These are phyloP conservation scores for Candida sp. DNA, from an alignment of 1,139 yeast genomes.

Conservation along the genomic window DNA sequence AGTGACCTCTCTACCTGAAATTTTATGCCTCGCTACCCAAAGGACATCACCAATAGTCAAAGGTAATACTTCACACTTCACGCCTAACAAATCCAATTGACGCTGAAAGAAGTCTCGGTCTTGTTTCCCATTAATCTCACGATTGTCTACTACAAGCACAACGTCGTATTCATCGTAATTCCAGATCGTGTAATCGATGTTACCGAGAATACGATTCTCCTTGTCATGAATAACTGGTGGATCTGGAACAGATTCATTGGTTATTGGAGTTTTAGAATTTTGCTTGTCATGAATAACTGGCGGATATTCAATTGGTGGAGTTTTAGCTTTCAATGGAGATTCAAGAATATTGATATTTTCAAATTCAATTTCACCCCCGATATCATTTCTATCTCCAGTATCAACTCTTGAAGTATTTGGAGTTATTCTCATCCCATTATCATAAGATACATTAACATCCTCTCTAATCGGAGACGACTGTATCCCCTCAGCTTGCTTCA, in stretches of 20 bases:
- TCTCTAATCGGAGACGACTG: constrained; percentile 21
- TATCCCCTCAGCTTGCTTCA: constrained; percentile 46
- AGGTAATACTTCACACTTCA: constrained; percentile 52
- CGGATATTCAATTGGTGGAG: background rate
- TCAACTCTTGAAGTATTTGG: constrained; percentile 14
- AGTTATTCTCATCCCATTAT: constrained; percentile 29
- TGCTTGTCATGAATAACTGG: constrained; percentile 19
- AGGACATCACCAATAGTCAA: constrained; percentile 83
- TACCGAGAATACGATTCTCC: constrained; percentile 16
- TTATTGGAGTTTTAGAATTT: constrained; percentile 5
- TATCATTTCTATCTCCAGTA: background rate
- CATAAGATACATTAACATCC: constrained; percentile 25
- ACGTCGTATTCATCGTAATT: constrained; percentile 47
- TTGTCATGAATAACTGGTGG: constrained; percentile 18
- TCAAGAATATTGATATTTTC: background rate
- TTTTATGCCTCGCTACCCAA: constrained; percentile 78
- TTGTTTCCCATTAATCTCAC: constrained; percentile 65
- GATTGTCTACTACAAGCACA: constrained; percentile 67
- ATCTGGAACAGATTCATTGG: background rate
- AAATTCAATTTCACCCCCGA: constrained; percentile 8
- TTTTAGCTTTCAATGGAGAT: background rate
- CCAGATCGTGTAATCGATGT: constrained; percentile 37
- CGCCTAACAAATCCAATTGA: constrained; percentile 48
- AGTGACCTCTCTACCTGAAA: constrained; percentile 60
- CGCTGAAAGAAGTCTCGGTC: constrained; percentile 65